Evolutionary conservation across 768 basidiomycete genomes (phyloP), one percentile per base, ranked within the genome.

Genomic region (Dendrothele bispora): DNA sequence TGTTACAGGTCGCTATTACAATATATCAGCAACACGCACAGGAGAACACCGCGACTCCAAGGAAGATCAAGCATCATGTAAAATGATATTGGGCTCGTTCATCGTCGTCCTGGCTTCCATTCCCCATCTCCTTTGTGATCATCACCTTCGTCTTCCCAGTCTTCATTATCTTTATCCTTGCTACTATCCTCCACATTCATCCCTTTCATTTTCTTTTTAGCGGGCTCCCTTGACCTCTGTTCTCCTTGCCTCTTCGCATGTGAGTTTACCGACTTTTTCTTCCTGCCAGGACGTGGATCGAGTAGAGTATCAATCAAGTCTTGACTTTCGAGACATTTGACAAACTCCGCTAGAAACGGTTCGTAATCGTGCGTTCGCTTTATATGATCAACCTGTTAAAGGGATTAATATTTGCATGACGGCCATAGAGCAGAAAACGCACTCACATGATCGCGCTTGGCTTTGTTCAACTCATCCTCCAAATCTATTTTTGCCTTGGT

Each of bases 361-460:
- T 82, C 80, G 52, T 83, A 85, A 61, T 85, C 81, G 53, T 75
- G 78, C 8, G 81, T 83, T 12, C 83, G 65, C 43, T 78, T 80
- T 36, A 79, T 56, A 51, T 82, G 72, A 20, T 85, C 82, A 8
- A 72, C 73, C 82, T 83, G 55, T 39, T 46, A 32, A 24, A 6
- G 20, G 20, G 15, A 49, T 24, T 42, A 4, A 22, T 17, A 32
- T 22, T n/a, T 25, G 27, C 27, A 40, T 21, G 11, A 15, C 8
- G 21, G 14, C 14, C 4, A 18, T 4, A 18, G n/a, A 26, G 15
- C 15, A 35, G 17, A 12, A 25, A 30, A 28, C 18, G 10, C 12
- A 67, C 80, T 43, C 50, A 83, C 82, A 61, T 79, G 65, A 3
- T 71, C 71, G 29, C 61, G 51, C 14, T 57, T 56, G 6, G 71